Evolutionary conservation across 345 rosid species (phyloP).

Genomic region (Bretschneidera sinensis): DNA sequence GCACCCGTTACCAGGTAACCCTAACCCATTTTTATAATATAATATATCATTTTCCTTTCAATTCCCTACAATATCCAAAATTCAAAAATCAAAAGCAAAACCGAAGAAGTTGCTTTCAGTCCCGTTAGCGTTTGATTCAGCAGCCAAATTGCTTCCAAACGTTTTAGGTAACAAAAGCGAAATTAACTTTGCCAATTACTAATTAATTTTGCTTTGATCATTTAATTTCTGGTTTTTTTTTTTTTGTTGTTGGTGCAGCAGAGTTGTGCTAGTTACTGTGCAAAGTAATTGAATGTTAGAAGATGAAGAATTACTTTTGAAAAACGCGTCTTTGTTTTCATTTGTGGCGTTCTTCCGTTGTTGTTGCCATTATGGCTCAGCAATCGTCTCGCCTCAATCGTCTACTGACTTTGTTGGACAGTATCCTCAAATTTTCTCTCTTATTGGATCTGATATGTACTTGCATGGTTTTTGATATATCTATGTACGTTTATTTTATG

Average conservation of each 20-base stretch:
- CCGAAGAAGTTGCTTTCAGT: not conserved
- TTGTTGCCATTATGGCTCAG: conserved; percentile 66
- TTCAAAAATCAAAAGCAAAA: not conserved
- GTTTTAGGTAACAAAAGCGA: not conserved
- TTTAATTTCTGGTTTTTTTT: no score
- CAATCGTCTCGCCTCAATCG: conserved; percentile 94
- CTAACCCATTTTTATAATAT: not conserved
- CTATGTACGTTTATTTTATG: not conserved
- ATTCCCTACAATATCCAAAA: not conserved
- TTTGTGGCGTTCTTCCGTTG: conserved; percentile 22
- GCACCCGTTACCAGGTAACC: not conserved
- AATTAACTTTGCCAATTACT: not conserved
- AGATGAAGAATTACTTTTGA: conserved; percentile 34
- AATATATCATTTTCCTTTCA: not conserved
- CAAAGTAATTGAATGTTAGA: conserved; percentile 38
- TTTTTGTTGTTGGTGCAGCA: not conserved
- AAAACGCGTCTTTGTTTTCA: conserved; percentile 23
- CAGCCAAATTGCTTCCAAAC: not conserved
- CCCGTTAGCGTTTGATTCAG: not conserved
- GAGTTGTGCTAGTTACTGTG: conserved; percentile 9
- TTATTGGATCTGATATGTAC: conserved; percentile 25
- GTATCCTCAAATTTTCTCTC: conserved; percentile 47
- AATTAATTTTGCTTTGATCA: not conserved
- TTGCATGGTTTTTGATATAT: not conserved
- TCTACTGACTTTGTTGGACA: conserved; percentile 90